Base-by-base conservation (phyloP, 352 stramenopile species). In the Phytophthora pinifolia region DNA sequence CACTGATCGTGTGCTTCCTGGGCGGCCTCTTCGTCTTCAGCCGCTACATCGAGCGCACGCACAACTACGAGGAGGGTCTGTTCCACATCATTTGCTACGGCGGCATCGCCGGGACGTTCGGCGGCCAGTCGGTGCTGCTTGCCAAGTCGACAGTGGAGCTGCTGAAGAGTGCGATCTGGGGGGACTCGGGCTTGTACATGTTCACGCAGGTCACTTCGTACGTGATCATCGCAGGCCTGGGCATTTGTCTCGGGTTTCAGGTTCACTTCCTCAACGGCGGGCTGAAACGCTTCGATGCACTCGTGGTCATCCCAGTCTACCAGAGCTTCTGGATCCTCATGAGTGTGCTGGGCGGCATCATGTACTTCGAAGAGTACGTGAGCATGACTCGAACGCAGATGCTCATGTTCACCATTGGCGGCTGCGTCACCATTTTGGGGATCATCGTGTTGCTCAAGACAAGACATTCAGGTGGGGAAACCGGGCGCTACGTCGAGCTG, bases 281-380 rank as follows among this genome's bases (percentile, higher is more conserved):
- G 13, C 72, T 97, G 22, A 80, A 80, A 27, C 85, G 86, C 42
- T 97, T 96, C 52, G 87, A 97, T 52, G 83, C 87, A 15, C 81
- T 97, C 8, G 68, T 94, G 18, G 81, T 97, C 7, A 83, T 97
- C 31, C 89, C 89, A 17, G 83, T 97, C 34, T 97, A 96, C 57
- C 87, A 97, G 54, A 92, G 76, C 59, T 97, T 96, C 48, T 96
- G 86, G 76, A 97, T 96, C 51, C 65, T 96, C 33, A 95, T 70
- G 65, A 94, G 86, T 47, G 84, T 96, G 35, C 67, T 96, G n/a
- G 89, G 89, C 15, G 89, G 88, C 12, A 89, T 96, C 65, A 90
- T 96, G 71, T 97, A 96, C 69, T 97, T 97, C 63, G 82, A 95
- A 63, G 89, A 97, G 66, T 93, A 93, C 60, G 75, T 89, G 38